Base-by-base conservation (phyloP, 23 red algal genomes). In the Gracilariopsis chorda region DNA sequence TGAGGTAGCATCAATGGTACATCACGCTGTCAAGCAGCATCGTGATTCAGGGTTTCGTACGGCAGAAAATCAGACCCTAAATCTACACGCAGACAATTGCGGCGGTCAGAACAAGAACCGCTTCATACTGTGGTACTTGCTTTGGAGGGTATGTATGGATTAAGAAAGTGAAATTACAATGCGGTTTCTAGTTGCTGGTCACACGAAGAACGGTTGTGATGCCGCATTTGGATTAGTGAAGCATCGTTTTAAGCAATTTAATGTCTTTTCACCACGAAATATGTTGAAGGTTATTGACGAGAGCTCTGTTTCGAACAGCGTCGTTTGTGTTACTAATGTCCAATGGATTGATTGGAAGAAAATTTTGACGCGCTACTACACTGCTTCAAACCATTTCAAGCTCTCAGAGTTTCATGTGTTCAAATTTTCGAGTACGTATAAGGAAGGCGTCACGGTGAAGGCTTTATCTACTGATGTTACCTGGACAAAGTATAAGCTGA, bases 381-480 rank as follows among this genome's bases (percentile, higher is more conserved):
- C 0, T 13, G 30, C 70, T 67, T 43, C 56, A 2, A 30, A 19
- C 17, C 16, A n/a, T 27, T 69, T 86, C 28, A 70, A 67, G 57
- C 23, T 86, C n/a, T 70, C 58, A 12, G 70, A 43, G 43, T 86
- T 70, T 39, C 82, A 86, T 71, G 58, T 86, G 28, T 70, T 86
- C 25, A 17, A 46, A 48, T 79, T 79, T 71, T 29, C n/a, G n/a
- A 29, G n/a, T 71, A 32, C 64, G 4, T 71, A 71, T 71, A 20
- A 6, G 64, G 16, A 71, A 30, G 64, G 64, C 32, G 64, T 71
- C 52, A 7, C 12, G 3, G 52, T 58, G 4, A 7, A 58, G 52
- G 52, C 20, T 5, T 24, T 58, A 7, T 37, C 3, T 34, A 71
- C 21, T 29, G 64, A 71, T 3, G 7, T 5, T 20, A 29, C 32